Base-by-base conservation (phyloP, 2,329 filamentous ascomycete species). In the Cadophora sp. region DNA sequence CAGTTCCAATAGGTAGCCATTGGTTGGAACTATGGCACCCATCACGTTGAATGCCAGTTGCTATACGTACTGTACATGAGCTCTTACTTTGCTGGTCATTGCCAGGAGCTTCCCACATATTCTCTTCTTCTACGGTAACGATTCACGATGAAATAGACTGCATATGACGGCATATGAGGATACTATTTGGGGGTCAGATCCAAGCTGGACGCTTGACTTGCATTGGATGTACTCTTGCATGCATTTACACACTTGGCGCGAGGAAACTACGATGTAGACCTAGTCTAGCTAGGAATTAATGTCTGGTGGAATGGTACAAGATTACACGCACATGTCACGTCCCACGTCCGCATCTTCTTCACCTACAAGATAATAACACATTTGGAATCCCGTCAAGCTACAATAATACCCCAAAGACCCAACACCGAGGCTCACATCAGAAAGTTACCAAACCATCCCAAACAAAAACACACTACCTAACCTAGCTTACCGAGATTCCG, bases 1-100 rank as follows among this genome's bases (percentile, higher is more conserved):
- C 64, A 48, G 48, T 65, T 61, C 24, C 22, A 65, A 24, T 65
- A 60, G 33, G 13, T 27, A 7, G 20, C 33, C 16, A 30, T 30
- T 30, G 7, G 24, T 7, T 27, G 16, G 24, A 36, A n/a, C 22
- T 13, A 2, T 16, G 20, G 11, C 8, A 7, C 5, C 22, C 20
- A 8, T 51, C 24, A 43, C 36, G 11, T 39, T 13, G 36, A 45
- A 45, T n/a, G 16, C n/a, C 43, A 45, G 45, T 20, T 48, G 18
- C 45, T 48, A 22, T 48, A 48, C 24, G 45, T 48, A 48, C 9
- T 65, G 13, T 51, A 41, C 30, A 43, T 27, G 62, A 59, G 50
- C 24, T 58, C 41, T 59, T 16, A 39, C 61, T 58, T 39, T 71
- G 69, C 68, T 68, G 68, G 69, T 33, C 65, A 68, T 67, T 64